Evolutionary conservation across 495 filamentous ascomycete genomes (phyloP).

Genomic region (Talaromyces thailandensis): DNA sequence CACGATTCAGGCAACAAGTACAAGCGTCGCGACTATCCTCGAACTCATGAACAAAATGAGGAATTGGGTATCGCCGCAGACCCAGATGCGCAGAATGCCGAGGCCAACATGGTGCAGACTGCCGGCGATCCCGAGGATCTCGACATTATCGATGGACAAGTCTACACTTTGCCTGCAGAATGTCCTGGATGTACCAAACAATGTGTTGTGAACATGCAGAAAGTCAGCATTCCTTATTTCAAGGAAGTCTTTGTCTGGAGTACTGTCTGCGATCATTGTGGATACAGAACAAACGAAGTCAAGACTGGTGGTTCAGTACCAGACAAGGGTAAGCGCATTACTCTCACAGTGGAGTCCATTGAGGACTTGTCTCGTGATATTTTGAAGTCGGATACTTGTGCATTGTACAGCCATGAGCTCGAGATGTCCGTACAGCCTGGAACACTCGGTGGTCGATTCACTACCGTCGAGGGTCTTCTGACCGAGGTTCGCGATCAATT

Average conservation of each 20-base stretch:
- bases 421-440: conserved; percentile 77
- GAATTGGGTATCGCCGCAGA: conserved; percentile 59
- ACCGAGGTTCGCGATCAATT: conserved; percentile 88
- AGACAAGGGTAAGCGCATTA: conserved; percentile 76
- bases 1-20: conserved; percentile 67
- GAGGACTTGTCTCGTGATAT: conserved; percentile 86
- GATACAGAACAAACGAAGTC: conserved; percentile 91
- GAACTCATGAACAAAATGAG: conserved; percentile 78
- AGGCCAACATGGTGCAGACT: conserved; percentile 13
- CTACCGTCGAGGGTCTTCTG: conserved; percentile 90
- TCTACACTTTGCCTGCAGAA: conserved; percentile 80
- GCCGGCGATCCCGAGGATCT: conserved; percentile 43
- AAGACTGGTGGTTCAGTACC: conserved; percentile 94
- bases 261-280: conserved; percentile 80
- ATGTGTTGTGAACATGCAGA: conserved; percentile 86
- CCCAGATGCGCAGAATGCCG: conserved; percentile 18
- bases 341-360: conserved; percentile 59
- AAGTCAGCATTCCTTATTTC: conserved; percentile 94
- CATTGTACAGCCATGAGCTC: conserved; percentile 75
- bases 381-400: conserved; percentile 90
- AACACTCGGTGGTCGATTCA: conserved; percentile 93
- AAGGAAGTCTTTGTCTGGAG: conserved; percentile 90
- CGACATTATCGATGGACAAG: conserved; percentile 78
- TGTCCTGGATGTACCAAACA: conserved; percentile 83
- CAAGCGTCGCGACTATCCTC: conserved; percentile 67